Evolutionary conservation across 352 stramenopile species (phyloP).

Genomic region (Plasmopara muralis): DNA sequence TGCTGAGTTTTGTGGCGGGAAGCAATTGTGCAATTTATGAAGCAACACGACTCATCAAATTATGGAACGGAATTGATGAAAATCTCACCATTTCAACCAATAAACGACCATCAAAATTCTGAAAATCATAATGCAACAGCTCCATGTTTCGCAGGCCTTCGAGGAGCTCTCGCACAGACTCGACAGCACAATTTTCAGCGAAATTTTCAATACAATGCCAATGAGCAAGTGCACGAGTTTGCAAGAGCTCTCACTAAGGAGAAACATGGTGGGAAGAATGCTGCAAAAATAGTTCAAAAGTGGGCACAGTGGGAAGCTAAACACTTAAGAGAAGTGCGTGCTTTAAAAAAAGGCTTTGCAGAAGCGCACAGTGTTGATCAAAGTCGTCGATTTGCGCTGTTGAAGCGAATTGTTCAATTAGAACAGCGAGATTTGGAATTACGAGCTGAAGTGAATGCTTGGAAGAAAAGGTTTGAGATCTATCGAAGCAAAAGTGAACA

Average conservation of each 20-base stretch:
- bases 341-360: constrained; percentile 15
- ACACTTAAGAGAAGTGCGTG: constrained; percentile 19
- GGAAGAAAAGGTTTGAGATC: constrained; percentile 4
- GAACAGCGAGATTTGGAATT: constrained; percentile 19
- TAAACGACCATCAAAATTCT: neutral
- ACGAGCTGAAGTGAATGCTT: constrained; percentile 16
- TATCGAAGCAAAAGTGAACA: neutral
- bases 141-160: constrained; percentile 7
- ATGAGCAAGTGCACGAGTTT: constrained; percentile 5
- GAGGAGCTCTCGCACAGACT: constrained; percentile 15
- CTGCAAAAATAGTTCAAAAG: constrained; percentile 24
- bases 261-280: constrained; percentile 10
- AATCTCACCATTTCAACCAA: constrained; percentile 1
- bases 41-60: constrained; percentile 5
- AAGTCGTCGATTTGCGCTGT: constrained; percentile 6
- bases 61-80: neutral
- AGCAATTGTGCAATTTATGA: constrained; percentile 19
- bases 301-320: constrained; percentile 26
- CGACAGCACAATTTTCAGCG: constrained; percentile 1
- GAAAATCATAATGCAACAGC: neutral
- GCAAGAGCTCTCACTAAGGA: constrained; percentile 6
- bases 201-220: neutral
- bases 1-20: constrained; percentile 20
- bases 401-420: constrained; percentile 14
- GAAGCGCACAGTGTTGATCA: constrained; percentile 10